These are phyloP conservation scores for Vicia villosa DNA, from an alignment of 306 rosid genomes.

Conservation along the genomic window DNA sequence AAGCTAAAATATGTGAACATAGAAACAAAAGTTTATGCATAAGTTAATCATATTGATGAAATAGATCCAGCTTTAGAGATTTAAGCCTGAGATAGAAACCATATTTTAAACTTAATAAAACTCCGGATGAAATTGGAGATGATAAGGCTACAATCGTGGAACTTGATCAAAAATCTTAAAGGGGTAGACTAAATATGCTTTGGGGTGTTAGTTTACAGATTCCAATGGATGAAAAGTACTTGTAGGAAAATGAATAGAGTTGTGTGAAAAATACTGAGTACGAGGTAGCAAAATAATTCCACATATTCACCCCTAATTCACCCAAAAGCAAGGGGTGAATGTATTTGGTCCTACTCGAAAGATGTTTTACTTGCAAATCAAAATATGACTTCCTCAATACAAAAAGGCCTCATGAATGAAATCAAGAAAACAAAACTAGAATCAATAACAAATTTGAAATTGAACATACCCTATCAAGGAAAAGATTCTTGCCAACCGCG, in stretches of 20 bases:
- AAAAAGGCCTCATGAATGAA: not conserved
- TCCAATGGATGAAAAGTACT: constrained; percentile 10
- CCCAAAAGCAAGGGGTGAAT: constrained; percentile 17
- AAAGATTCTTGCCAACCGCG: constrained; percentile 54
- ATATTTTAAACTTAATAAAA: too few species aligned
- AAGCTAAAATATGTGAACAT: too few species aligned
- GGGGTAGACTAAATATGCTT: not conserved
- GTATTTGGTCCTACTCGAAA: constrained; percentile 29
- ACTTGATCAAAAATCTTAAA: too few species aligned
- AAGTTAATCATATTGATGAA: too few species aligned
- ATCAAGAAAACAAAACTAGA: not conserved
- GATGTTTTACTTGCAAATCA: constrained; percentile 16
- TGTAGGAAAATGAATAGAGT: not conserved
- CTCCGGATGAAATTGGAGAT: too few species aligned
- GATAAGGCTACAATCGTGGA: too few species aligned
- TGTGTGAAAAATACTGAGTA: constrained; percentile 7
- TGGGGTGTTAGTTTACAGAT: not conserved
- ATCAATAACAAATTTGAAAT: not conserved
- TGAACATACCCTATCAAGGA: constrained; percentile 66
- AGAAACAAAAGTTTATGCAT: too few species aligned
- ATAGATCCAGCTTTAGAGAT: too few species aligned
- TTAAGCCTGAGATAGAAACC: too few species aligned
- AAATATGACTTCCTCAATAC: constrained; percentile 19
- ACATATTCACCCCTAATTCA: not conserved
- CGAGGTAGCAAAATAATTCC: not conserved